Base-by-base conservation (phyloP, 2,329 filamentous ascomycete genomes). In the Ophiostoma sp. region DNA sequence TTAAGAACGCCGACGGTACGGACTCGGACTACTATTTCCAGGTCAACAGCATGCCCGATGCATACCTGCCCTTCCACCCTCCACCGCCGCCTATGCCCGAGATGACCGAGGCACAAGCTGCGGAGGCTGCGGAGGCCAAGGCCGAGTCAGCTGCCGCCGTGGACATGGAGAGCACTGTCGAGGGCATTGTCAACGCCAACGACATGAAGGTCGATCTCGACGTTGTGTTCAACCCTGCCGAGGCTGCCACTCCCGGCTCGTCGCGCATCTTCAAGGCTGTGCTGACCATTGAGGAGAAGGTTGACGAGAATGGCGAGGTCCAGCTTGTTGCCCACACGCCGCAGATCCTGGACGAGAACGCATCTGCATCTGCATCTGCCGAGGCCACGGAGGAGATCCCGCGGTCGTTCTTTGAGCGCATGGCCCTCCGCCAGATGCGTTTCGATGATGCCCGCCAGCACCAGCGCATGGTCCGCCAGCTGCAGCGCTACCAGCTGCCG, bases 31-130 rank as follows among this genome's bases (percentile, higher is more conserved):
- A 91, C 73, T 87, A 87, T 74, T 81, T 91, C 71, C 88, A 90
- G 76, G 84, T 90, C 70, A 87, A 91, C 78, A 81, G 89, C 76
- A 86, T 91, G 80, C 85, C 88, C 23, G 88, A 87, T 75, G 39
- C 86, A 87, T 91, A 94, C 76, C 81, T 89, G 66, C 94, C 94
- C 7, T 98, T 96, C 82, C 86, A 89, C 70, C 90, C 92, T 31
- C 95, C 94, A n/a, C 92, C 94, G 27, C 82, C 89, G 62, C 95
- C 94, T 0, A 81, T 87, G 72, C 86, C 91, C 1, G 81, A 87
- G 79, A 33, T 62, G 66, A 78, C 75, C 70, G 62, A 65, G 10
- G 62, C 62, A 39, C 35, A 39, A 6, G 52, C 62, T 27, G 69
- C 74, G 77, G 33, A 72, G 67, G 36, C 44, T 23, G 62, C 62